These are phyloP conservation scores for Vararia minispora DNA, from an alignment of 768 basidiomycete genomes.

Conservation along the genomic window DNA sequence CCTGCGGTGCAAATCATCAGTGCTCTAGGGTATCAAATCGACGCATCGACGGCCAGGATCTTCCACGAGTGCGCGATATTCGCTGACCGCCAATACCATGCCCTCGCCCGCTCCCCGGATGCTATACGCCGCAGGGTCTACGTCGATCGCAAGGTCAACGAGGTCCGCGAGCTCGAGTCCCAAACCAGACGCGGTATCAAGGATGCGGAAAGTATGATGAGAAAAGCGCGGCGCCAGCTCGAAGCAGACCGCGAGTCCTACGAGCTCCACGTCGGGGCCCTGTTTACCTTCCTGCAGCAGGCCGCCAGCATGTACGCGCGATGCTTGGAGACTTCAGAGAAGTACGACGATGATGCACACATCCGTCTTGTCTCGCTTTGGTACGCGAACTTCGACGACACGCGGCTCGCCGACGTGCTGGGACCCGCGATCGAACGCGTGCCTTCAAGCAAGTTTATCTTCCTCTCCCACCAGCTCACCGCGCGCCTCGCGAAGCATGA, in stretches of 20 bases:
- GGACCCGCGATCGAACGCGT: slow-evolving; percentile 40
- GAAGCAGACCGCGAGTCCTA: slow-evolving; percentile 40
- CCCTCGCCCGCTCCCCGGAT: slow-evolving; percentile 59
- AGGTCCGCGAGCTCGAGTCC: slow-evolving; percentile 45
- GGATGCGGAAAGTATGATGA: no score
- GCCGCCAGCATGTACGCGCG: slow-evolving; percentile 83
- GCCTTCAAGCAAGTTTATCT: slow-evolving; percentile 83
- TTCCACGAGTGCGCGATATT: slow-evolving; percentile 82
- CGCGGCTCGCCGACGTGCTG: slow-evolving; percentile 31
- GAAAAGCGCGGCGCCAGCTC: slow-evolving; percentile 39
- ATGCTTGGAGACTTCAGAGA: slow-evolving; percentile 58
- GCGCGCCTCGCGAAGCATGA: slow-evolving; percentile 70
- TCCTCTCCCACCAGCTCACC: slow-evolving; percentile 86
- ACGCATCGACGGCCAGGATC: slow-evolving; percentile 34
- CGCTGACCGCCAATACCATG: slow-evolving; percentile 78
- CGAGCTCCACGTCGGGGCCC: slow-evolving; percentile 29
- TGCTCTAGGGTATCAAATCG: slow-evolving; percentile 6
- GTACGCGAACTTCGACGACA: slow-evolving; percentile 76
- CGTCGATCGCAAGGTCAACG: slow-evolving; percentile 56
- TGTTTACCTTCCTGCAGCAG: slow-evolving; percentile 53
- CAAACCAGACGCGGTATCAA: slow-evolving; percentile 21
- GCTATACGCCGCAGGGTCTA: slow-evolving; percentile 59
- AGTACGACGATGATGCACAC: slow-evolving; percentile 63
- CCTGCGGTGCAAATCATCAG: slow-evolving; percentile 31
- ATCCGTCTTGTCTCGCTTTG: slow-evolving; percentile 85